Evolutionary conservation across 805 yeast genomes (phyloP).

Genomic region (Starmerella stigmatis): DNA sequence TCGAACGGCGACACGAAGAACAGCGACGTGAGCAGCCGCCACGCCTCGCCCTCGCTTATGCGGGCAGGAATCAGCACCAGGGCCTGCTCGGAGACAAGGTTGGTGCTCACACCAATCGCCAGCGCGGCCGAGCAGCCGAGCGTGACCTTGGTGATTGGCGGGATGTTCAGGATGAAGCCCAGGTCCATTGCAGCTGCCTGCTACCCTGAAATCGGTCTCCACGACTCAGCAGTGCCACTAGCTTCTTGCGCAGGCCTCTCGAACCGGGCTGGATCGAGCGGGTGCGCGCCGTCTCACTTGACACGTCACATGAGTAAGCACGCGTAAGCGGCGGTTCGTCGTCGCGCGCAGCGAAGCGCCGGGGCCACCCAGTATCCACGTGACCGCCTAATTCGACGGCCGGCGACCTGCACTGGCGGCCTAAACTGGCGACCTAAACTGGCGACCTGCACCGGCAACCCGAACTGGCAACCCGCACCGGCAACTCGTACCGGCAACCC

Average conservation of each 20-base stretch:
- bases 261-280: not conserved
- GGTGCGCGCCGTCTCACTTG: not conserved
- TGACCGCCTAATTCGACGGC: too few species aligned
- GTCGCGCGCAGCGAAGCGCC: too few species aligned
- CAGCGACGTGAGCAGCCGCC: slow-evolving; percentile 19
- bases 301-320: slow-evolving; percentile 2
- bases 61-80: slow-evolving; percentile 15
- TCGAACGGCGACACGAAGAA: slow-evolving; percentile 11
- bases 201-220: too few species aligned
- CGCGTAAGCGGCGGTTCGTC: too few species aligned
- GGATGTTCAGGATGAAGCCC: slow-evolving; percentile 30
- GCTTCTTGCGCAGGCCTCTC: not conserved
- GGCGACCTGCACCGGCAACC: too few species aligned
- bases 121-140: slow-evolving; percentile 30
- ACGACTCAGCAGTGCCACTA: not conserved
- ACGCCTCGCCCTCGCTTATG: slow-evolving; percentile 17
- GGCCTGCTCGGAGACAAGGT: slow-evolving; percentile 10
- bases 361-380: too few species aligned
- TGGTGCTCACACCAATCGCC: slow-evolving; percentile 12
- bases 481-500: too few species aligned
- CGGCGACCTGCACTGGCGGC: too few species aligned
- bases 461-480: too few species aligned
- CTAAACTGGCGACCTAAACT: too few species aligned
- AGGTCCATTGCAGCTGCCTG: slow-evolving; percentile 16
- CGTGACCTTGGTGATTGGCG: slow-evolving; percentile 39